Evolutionary conservation across 176 grass and related monocot species (phyloP).

Genomic region (Juncus inflexus): DNA sequence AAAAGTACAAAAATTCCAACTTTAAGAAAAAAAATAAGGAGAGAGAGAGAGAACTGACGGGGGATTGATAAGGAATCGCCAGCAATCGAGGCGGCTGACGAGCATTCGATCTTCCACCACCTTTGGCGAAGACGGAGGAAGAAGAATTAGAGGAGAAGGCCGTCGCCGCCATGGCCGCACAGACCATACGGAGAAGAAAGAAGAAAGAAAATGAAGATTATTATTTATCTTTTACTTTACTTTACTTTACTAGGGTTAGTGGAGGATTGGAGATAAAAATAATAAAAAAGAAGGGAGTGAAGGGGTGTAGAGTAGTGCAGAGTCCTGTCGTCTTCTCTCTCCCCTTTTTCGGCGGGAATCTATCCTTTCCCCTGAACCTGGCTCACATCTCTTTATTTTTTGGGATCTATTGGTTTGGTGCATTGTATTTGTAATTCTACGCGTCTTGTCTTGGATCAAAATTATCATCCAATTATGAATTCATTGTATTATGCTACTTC

Average conservation of each 20-base stretch:
- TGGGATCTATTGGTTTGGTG: no score
- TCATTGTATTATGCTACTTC: no score
- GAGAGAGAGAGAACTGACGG: conserved; percentile 34
- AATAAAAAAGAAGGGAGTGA: no score
- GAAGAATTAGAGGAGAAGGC: conserved; percentile 21
- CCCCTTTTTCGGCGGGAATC: conserved; percentile 13
- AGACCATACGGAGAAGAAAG: conserved; percentile 22
- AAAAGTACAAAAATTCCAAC: background rate
- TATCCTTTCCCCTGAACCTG: no score
- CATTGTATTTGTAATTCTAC: no score
- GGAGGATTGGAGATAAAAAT: background rate
- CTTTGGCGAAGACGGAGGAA: conserved; percentile 1
- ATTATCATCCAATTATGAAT: no score
- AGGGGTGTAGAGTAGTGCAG: no score
- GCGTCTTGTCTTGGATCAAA: no score
- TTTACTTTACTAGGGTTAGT: conserved; percentile 26
- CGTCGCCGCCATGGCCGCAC: conserved; percentile 39
- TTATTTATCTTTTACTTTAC: background rate
- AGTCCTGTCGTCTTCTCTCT: background rate
- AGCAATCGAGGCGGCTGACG: conserved; percentile 12
- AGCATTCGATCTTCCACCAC: conserved; percentile 13
- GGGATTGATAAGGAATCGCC: conserved; percentile 33
- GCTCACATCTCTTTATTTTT: no score
- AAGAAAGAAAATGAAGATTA: background rate
- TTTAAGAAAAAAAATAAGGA: background rate